Base-by-base conservation (phyloP, 805 yeast species). In the Candida argentea region DNA sequence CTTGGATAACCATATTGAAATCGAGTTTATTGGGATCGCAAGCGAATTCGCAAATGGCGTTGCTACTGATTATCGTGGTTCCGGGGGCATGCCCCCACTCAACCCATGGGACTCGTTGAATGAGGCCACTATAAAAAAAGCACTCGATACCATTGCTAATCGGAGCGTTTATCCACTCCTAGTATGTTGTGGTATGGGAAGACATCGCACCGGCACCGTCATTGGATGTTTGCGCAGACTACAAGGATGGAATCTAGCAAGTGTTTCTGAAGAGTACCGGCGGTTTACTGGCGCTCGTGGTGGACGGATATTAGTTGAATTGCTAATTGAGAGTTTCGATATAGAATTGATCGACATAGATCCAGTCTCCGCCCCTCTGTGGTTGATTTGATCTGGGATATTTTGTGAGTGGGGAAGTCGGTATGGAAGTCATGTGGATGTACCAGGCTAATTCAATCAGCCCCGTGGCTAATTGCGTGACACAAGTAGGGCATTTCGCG, bases 151-250 rank as follows among this genome's bases (percentile, higher is more conserved):
- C 19, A 80, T 89, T 12, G 71, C 77, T 24, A 70, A 83, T 42
- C 68, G 67, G 37, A 66, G 71, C n/a, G 73, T 76, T 48, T 83
- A 84, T 44, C 97, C 98, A 0, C 44, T 91, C 36, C 58, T 91
- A 28, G 87, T 87, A 4, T 91, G 97, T 52, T 91, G 97, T 44
- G 95, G 96, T 9, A 91, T 91, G 98, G 98, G 98, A 0, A 65
- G 98, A 40, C 98, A 89, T 52, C 66, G 98, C 39, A 87, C 97
- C 0, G 98, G 98, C 1, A 87, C 97, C 0, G 95, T 91, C 3
- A 74, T 91, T 34, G 98, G 98, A 1, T 89, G 98, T 52, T 58
- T 89, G 26, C 62, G 98, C 37, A 67, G 95, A 34, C 59, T 91
- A 12, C 96, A 91, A 64, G 89, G 93, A n/a, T 89, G 98, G 98